A percentile compares a stretch with the other conserved stretches of the same genome.
phyloP scores from a whole-genome alignment of 139 green algal genomes.

The Chlorella sp. region DNA sequence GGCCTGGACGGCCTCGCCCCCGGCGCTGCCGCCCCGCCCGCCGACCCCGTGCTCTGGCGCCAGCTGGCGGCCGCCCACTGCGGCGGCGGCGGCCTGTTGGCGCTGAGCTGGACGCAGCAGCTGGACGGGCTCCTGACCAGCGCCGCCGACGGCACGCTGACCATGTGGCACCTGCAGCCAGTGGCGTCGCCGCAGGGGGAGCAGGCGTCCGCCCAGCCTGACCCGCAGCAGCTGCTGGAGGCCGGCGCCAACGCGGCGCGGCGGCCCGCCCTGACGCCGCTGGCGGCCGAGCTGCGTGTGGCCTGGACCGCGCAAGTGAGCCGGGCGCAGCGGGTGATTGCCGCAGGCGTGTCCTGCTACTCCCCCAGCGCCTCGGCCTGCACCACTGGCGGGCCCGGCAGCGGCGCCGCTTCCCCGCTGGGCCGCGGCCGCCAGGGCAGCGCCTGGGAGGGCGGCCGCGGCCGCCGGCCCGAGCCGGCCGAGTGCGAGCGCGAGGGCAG shows the following conservation, averaged over 20 bases:
- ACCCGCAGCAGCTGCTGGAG: background rate
- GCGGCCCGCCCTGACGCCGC: background rate
- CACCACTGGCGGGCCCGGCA: background rate
- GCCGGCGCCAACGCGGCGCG: background rate
- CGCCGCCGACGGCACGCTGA: constrained; percentile 2
- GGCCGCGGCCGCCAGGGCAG: background rate
- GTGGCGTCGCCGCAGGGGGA: background rate
- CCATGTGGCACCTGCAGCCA: constrained; percentile 29
- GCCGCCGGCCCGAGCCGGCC: background rate
- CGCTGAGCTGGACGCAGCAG: constrained; percentile 37
- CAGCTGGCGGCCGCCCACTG: constrained; percentile 15
- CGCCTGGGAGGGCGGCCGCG: too few species aligned
- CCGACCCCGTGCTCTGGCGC: constrained; percentile 19
- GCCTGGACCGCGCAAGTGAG: constrained; percentile 12
- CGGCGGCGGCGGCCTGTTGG: constrained; percentile 3
- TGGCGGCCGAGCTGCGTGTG: background rate
- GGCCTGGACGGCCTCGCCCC: background rate
- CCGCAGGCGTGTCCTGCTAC: constrained; percentile 17
- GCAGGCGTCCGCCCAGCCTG: too few species aligned
- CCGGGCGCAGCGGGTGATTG: constrained; percentile 18
- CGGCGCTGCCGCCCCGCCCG: background rate
- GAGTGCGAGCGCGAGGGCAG: background rate
- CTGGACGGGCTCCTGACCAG: constrained; percentile 35
- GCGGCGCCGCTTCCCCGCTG: background rate
- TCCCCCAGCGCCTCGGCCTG: constrained; percentile 18